These are phyloP conservation scores for Clohesyomyces aquaticus DNA, from an alignment of 495 filamentous ascomycete species.

Conservation along the genomic window DNA sequence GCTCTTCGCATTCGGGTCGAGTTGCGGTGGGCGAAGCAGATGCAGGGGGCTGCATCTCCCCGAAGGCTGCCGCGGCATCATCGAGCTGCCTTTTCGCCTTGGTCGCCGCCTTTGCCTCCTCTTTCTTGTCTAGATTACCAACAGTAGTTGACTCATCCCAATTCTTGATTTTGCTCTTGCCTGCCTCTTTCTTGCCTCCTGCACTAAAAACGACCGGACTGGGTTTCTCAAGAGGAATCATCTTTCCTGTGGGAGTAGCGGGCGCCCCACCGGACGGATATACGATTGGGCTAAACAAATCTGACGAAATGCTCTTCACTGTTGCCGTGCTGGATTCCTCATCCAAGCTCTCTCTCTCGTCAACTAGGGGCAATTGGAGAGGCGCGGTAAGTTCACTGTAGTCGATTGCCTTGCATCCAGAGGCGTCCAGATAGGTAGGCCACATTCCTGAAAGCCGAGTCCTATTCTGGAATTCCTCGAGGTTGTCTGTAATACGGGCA, in stretches of 20 bases:
- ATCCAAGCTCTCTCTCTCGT: slow-evolving; percentile 3
- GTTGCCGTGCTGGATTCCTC: not conserved
- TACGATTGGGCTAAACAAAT: not conserved
- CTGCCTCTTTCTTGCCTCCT: slow-evolving; percentile 1
- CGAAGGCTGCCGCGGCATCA: not conserved
- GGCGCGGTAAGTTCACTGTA: slow-evolving; percentile 23
- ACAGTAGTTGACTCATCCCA: slow-evolving; percentile 10
- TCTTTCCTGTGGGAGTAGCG: too few relatives aligned
- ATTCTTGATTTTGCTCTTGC: slow-evolving; percentile 22
- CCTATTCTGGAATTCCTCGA: slow-evolving; percentile 75
- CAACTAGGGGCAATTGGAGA: slow-evolving; percentile 20
- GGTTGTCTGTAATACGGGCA: slow-evolving; percentile 84
- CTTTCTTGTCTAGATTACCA: not conserved
- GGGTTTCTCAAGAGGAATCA: too few relatives aligned
- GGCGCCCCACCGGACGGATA: not conserved
- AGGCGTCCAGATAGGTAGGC: slow-evolving; percentile 78
- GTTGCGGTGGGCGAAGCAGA: slow-evolving; percentile 11
- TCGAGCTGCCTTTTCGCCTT: slow-evolving; percentile 31
- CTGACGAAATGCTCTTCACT: not conserved
- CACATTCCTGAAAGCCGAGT: slow-evolving; percentile 84
- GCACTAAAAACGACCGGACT: too few relatives aligned
- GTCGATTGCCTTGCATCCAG: slow-evolving; percentile 59
- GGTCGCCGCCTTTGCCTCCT: not conserved
- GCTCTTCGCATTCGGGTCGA: slow-evolving; percentile 41
- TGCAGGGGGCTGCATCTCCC: not conserved